Evolutionary conservation across 2,329 filamentous ascomycete genomes (phyloP), one percentile per base, ranked within the genome.

Genomic region (Clonostachys chloroleuca): DNA sequence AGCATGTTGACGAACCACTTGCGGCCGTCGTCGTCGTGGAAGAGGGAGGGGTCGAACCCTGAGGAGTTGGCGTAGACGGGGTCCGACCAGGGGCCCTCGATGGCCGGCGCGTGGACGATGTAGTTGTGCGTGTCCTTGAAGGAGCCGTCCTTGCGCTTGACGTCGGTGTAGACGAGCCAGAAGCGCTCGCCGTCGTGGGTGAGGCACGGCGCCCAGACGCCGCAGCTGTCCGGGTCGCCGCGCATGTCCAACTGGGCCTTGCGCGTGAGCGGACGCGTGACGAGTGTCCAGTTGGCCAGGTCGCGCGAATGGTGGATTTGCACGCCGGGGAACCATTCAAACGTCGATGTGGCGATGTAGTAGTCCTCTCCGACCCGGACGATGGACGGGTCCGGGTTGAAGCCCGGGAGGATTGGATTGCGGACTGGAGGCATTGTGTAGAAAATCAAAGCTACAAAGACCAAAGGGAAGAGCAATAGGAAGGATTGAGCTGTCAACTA

Each of bases 111-210:
- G 34, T 58, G 75, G 46, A 85, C 75, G 49, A 85, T 83, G 57
- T 84, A 85, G 55, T 84, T 85, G 52, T 77, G 81, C 1, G 78
- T 73, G 54, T 84, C 81, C 59, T 82, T 83, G 70, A 83, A 84
- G 3, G 75, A 78, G 12, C 81, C 82, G 53, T 85, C 82, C 58
- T 84, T 84, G 52, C 81, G 78, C 64, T 84, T 85, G 14, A 85
- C 80, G 54, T 84, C 80, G 1, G 81, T 83, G 59, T 82, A 85
- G 3, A 84, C 81, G 6, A 85, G 73, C 72, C 75, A 84, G 62
- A 83, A 85, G 46, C 65, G 73, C 3, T 74, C 67, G 42, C 78
- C 80, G 52, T 84, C 80, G 52, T 84, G 78, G 0, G 74, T 78
- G 17, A 86, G 68, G 54, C 81, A 85, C 0, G 82, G 82, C 3